Conservation (phyloP, 2,329 filamentous ascomycete genomes). For the Penicillium sclerotigenum region DNA sequence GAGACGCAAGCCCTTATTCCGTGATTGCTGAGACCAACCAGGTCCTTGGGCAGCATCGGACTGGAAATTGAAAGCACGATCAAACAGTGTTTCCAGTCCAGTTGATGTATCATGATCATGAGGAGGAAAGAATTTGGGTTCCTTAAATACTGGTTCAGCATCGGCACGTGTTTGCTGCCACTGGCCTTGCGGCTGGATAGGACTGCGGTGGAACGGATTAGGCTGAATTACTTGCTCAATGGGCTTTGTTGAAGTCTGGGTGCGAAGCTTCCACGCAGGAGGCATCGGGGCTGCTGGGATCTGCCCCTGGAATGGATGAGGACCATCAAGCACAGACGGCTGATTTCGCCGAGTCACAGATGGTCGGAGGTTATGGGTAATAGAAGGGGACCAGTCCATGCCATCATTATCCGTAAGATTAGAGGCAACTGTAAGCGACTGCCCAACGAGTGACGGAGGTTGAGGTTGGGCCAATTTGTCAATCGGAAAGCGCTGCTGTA, state of each 20-base stretch:
- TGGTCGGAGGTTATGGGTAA: conserved; percentile 35
- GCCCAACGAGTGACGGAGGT: conserved; percentile 20
- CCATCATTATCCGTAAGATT: conserved; percentile 42
- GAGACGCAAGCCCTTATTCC: conserved; percentile 4
- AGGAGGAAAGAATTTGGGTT: conserved; percentile 46
- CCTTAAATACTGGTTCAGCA: conserved; percentile 39
- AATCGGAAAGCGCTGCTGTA: conserved; percentile 38
- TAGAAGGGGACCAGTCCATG: conserved; percentile 53
- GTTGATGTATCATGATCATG: conserved; percentile 43
- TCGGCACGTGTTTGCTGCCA: conserved; percentile 17
- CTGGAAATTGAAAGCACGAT: conserved; percentile 43
- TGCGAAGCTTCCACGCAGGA: conserved; percentile 42
- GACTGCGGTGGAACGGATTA: conserved; percentile 39
- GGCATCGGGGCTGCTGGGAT: conserved; percentile 42
- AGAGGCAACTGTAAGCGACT: conserved; percentile 29
- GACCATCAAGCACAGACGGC: conserved; percentile 30
- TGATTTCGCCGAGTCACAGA: conserved; percentile 31
- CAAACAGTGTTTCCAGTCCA: conserved; percentile 47
- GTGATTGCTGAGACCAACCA: conserved; percentile 18
- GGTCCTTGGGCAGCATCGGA: conserved; percentile 27
- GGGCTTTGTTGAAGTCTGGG: conserved; percentile 31
- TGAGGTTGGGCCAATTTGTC: conserved; percentile 37
- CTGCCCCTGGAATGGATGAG: conserved; percentile 45
- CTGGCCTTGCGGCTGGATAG: conserved; percentile 23
- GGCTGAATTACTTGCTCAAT: conserved; percentile 36